These are phyloP conservation scores for Pyropia yezoensis DNA, from an alignment of 23 red algal genomes.

Conservation along the genomic window DNA sequence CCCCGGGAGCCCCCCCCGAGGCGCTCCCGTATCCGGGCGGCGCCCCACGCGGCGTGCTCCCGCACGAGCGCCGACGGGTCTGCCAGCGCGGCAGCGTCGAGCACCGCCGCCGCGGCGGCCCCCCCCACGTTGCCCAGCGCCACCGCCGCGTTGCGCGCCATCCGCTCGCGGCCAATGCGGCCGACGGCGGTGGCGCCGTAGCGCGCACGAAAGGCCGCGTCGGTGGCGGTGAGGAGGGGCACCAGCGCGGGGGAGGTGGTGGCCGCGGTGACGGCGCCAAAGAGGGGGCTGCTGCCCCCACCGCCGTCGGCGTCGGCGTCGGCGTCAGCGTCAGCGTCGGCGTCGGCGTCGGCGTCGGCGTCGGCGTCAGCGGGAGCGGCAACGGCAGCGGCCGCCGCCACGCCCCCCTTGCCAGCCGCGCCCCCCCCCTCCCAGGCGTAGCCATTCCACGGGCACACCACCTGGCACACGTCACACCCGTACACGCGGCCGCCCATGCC, in stretches of 20 bases:
- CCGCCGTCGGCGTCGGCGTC: too few relatives aligned
- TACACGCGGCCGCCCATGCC: slow-evolving; percentile 70
- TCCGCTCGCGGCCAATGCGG: slow-evolving; percentile 63
- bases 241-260: slow-evolving; percentile 43
- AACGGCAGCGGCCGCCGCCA: too few relatives aligned
- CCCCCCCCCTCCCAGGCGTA: slow-evolving; percentile 51
- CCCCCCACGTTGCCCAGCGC: slow-evolving; percentile 80
- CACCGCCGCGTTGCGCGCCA: slow-evolving; percentile 77
- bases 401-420: background rate
- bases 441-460: slow-evolving; percentile 92
- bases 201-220: slow-evolving; percentile 34
- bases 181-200: slow-evolving; percentile 35
- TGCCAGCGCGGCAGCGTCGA: slow-evolving; percentile 5
- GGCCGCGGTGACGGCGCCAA: slow-evolving; percentile 19
- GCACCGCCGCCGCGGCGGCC: background rate
- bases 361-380: too few relatives aligned
- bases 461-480: slow-evolving; percentile 97
- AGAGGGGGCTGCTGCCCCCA: slow-evolving; percentile 29
- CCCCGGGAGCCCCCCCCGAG: too few relatives aligned
- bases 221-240: slow-evolving; percentile 27
- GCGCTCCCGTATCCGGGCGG: slow-evolving; percentile 11
- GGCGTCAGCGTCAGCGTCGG: background rate
- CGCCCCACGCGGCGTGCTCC: slow-evolving; percentile 47
- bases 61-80: slow-evolving; percentile 25
- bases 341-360: background rate